Percentiles rank a stretch among this genome's conserved stretches.
These are phyloP conservation scores for Hyaloscypha finlandica DNA, from an alignment of 495 filamentous ascomycete genomes.

Conservation along the genomic window DNA sequence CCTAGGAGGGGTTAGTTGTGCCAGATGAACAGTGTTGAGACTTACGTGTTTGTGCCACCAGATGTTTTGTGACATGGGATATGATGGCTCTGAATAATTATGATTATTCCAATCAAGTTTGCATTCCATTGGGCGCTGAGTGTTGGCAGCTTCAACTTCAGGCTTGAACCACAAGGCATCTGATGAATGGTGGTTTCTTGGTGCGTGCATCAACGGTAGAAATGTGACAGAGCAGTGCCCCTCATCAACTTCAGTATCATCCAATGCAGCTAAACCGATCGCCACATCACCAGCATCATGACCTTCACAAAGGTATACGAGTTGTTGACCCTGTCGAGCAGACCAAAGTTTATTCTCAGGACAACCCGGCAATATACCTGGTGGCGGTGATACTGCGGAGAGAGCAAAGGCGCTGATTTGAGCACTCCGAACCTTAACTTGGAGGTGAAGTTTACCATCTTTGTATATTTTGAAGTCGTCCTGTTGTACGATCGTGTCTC, in stretches of 20 bases:
- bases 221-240: neutral
- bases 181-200: slow-evolving; percentile 1
- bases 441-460: neutral
- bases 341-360: neutral
- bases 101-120: neutral
- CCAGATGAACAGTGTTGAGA: slow-evolving; percentile 1
- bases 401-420: neutral
- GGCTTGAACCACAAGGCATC: slow-evolving; percentile 1
- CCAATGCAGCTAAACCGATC: neutral
- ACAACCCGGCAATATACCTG: neutral
- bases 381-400: slow-evolving; percentile 1
- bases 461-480: neutral
- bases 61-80: slow-evolving; percentile 1
- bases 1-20: neutral
- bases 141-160: slow-evolving; percentile 1
- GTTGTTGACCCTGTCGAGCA: neutral
- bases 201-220: neutral
- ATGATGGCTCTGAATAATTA: slow-evolving; percentile 2
- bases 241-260: slow-evolving; percentile 1
- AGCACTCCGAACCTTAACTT: neutral
- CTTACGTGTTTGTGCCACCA: slow-evolving; percentile 1
- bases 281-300: neutral
- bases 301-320: neutral
- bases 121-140: neutral
- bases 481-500: neutral